Percentiles rank a stretch among this genome's conserved stretches.
Conservation (phyloP, 352 stramenopile species). For the Pilasporangium apinafurcum region DNA sequence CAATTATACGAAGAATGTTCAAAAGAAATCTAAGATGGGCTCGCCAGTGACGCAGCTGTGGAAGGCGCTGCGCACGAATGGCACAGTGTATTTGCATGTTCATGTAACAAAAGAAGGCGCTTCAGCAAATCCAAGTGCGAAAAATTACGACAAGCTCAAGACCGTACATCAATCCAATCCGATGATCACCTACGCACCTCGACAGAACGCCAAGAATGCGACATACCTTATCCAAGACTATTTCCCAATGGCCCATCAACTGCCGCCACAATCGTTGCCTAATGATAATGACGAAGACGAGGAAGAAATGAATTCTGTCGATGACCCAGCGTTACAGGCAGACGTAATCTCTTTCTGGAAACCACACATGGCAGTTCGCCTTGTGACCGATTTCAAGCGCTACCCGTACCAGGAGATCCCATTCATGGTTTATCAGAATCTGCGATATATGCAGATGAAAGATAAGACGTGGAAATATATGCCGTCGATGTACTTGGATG, state of each 20-base stretch:
- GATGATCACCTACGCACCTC: slow-evolving; percentile 45
- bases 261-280: slow-evolving; percentile 3
- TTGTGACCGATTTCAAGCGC: slow-evolving; percentile 69
- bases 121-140: slow-evolving; percentile 29
- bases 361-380: slow-evolving; percentile 51
- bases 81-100: slow-evolving; percentile 63
- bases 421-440: slow-evolving; percentile 58
- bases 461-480: slow-evolving; percentile 54
- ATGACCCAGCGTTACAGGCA: slow-evolving; percentile 20
- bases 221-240: slow-evolving; percentile 39
- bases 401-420: slow-evolving; percentile 69
- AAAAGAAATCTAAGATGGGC: background rate
- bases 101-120: slow-evolving; percentile 55
- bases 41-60: slow-evolving; percentile 15
- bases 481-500: slow-evolving; percentile 72
- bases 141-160: slow-evolving; percentile 40
- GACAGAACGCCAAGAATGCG: slow-evolving; percentile 56
- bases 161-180: slow-evolving; percentile 65
- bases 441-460: slow-evolving; percentile 50
- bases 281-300: slow-evolving; percentile 4
- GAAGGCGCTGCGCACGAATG: slow-evolving; percentile 36
- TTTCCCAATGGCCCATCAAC: slow-evolving; percentile 9
- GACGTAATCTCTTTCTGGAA: slow-evolving; percentile 72
- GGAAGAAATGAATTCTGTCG: background rate
- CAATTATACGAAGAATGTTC: background rate